Evolutionary conservation across 176 grass and related monocot species (phyloP).

Genomic region (Carex parvula): DNA sequence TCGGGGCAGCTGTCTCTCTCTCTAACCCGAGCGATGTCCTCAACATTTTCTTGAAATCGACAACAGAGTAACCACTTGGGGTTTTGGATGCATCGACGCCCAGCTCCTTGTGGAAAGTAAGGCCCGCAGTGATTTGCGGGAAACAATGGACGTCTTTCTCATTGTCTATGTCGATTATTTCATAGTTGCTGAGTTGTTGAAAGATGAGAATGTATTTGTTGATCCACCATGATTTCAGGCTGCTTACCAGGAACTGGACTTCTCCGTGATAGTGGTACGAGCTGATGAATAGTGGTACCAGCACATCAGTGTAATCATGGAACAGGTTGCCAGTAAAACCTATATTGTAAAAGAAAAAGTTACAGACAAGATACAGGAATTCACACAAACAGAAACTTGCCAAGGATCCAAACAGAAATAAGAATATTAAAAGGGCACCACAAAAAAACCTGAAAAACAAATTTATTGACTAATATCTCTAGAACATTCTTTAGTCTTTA

Average conservation of each 20-base stretch:
- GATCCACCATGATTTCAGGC: conserved; percentile 68
- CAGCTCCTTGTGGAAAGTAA: conserved; percentile 70
- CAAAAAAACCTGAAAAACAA: background rate
- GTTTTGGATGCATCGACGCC: conserved; percentile 48
- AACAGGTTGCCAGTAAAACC: conserved; percentile 81
- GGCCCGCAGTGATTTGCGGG: conserved; percentile 45
- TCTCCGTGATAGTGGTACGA: conserved; percentile 60
- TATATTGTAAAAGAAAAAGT: background rate
- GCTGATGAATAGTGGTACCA: conserved; percentile 67
- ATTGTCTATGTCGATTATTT: conserved; percentile 63
- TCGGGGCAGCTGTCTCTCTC: conserved; percentile 47
- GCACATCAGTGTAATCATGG: conserved; percentile 85
- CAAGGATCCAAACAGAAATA: background rate
- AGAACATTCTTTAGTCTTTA: background rate
- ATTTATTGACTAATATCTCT: background rate
- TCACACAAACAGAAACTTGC: background rate
- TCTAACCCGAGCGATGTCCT: conserved; percentile 54
- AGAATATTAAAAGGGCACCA: background rate
- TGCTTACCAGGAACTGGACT: conserved; percentile 56
- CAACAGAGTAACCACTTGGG: conserved; percentile 31
- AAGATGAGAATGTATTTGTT: conserved; percentile 67
- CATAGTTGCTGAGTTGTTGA: conserved; percentile 59
- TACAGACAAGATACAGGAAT: background rate
- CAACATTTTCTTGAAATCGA: conserved; percentile 70
- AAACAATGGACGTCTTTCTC: conserved; percentile 75